Base-by-base conservation (phyloP, 805 yeast genomes). In the Wickerhamomyces mucosus region DNA sequence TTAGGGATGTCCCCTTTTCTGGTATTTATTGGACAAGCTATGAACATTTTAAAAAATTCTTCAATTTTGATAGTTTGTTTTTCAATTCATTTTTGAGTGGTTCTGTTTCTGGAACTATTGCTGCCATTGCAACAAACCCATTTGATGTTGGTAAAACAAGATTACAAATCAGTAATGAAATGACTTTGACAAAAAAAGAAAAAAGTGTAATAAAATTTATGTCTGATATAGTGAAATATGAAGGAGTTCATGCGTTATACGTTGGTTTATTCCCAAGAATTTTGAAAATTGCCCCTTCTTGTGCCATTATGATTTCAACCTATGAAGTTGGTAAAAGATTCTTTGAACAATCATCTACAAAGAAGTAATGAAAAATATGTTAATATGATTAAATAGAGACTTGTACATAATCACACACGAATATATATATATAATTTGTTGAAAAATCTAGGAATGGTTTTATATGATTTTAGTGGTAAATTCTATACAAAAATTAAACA, bases 111-210 rank as follows among this genome's bases (percentile, higher is more conserved):
- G 98, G 98, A 1, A 55, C 80, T 1, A 58, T 82, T 4, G 96
- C 96, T 0, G 96, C 97, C 1, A 44, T 89, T 3, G 60, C 70
- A 26, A 92, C 98, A 2, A 86, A 94, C 35, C 97, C 98, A 2
- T 92, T 92, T 47, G 98, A 92, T 53, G 98, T 92, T 8, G 97
- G 96, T 5, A 92, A 92, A 49, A 92, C 98, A 5, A 66, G 97
- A 46, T 61, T 84, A 37, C 98, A 92, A 55, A 68, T 83, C 69
- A n/a, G 53, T 39, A 35, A 41, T 41, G 49, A 44, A 20, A 12
- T 18, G 18, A 29, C 39, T 25, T 24, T 31, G 16, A 29, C 27
- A 1, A 32, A 33, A 19, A 45, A 51, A 15, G 55, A 61, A 35
- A 63, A 69, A 25, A 55, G 73, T n/a, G 83, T 89, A 82, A 72